Percentiles rank a stretch among this genome's conserved stretches.
Conservation (phyloP, 257 asterid species). For the Solanum chmielewskii region DNA sequence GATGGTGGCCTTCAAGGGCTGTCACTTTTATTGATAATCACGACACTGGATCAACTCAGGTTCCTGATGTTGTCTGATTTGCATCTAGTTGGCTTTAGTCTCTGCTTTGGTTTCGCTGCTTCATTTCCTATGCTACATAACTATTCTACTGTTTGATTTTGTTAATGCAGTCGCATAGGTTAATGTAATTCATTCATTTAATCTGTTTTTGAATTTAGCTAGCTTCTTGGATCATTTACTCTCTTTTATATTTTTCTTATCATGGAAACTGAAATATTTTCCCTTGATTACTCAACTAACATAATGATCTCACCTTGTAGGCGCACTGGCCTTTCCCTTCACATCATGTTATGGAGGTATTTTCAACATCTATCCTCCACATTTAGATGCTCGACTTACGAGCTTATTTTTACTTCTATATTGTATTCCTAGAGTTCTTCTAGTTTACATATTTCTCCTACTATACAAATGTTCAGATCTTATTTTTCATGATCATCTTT, state of each 20-base stretch:
- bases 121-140: background rate
- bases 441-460: background rate
- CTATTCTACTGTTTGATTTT: background rate
- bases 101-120: background rate
- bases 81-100: background rate
- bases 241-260: background rate
- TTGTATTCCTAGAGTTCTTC: background rate
- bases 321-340: constrained; percentile 97
- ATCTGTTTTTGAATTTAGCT: background rate
- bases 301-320: constrained; percentile 27
- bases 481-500: background rate
- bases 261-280: background rate
- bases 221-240: background rate
- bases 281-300: background rate
- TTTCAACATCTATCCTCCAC: background rate
- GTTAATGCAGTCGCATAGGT: background rate
- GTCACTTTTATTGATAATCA: constrained; percentile 92
- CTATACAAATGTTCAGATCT: background rate
- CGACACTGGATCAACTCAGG: constrained; percentile 99
- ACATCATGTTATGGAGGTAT: constrained; percentile 82
- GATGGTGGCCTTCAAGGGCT: constrained; percentile 97
- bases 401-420: background rate
- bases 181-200: background rate
- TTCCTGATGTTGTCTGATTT: constrained; percentile 1
- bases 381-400: background rate